Evolutionary conservation across 1,139 yeast genomes (phyloP).

Genomic region (Chernovozyma aurita): DNA sequence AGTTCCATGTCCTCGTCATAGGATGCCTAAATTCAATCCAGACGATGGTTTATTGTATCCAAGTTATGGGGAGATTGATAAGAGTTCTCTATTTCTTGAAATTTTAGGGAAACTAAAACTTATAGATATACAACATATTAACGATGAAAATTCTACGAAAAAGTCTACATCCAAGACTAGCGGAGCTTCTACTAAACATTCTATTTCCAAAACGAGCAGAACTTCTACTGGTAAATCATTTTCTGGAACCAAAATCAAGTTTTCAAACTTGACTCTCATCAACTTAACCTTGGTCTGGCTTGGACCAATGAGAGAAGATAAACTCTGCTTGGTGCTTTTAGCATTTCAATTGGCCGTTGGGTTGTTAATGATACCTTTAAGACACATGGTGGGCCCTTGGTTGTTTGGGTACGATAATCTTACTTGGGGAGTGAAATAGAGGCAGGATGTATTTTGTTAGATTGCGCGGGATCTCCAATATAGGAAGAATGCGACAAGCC

Average conservation of each 20-base stretch:
- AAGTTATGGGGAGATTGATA: conserved; percentile 33
- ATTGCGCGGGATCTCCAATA: no score
- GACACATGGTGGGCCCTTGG: conserved; percentile 86
- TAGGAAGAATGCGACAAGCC: no score
- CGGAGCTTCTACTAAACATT: neutral
- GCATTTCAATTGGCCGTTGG: conserved; percentile 64
- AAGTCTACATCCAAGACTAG: neutral
- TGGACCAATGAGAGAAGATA: conserved; percentile 88
- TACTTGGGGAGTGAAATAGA: conserved; percentile 39
- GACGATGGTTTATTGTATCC: conserved; percentile 74
- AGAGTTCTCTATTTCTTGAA: conserved; percentile 20
- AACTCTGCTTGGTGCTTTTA: conserved; percentile 57
- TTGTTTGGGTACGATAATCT: conserved; percentile 87
- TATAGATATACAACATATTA: conserved; percentile 37
- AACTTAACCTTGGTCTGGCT: conserved; percentile 77
- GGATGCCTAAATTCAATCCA: conserved; percentile 73
- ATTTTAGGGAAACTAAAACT: conserved; percentile 43
- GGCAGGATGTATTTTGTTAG: no score
- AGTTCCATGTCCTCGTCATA: conserved; percentile 93
- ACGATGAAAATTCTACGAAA: neutral
- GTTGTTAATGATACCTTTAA: conserved; percentile 55
- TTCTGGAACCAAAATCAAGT: conserved; percentile 12
- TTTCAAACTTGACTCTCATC: conserved; percentile 83
- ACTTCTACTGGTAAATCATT: neutral
- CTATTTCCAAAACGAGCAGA: neutral